Base-by-base conservation (phyloP, 2,329 filamentous ascomycete genomes). In the Hymenoscyphus albidus region DNA sequence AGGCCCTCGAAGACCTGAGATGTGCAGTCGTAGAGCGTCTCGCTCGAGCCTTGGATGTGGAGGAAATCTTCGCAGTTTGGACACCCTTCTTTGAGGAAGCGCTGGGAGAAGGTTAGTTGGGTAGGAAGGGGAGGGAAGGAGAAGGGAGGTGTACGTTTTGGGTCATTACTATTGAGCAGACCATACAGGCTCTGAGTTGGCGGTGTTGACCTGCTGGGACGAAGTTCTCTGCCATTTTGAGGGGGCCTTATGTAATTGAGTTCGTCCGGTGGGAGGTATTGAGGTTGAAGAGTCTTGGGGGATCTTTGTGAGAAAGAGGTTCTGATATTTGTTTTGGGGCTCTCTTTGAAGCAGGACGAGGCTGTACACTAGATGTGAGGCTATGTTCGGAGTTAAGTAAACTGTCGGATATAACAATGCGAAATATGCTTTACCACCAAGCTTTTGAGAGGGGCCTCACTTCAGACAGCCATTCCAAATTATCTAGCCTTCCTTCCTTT, bases 1-100 rank as follows among this genome's bases (percentile, higher is more conserved):
- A 97, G 80, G 58, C 95, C 95, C 77, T 99, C 95, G 76, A 95
- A 99, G 70, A 98, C 93, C 74, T 94, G 91, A 14, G 92, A 97
- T 22, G 95, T 99, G 84, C 93, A 97, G 80, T 93, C 92, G 75
- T 92, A 88, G 74, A 98, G 91, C 68, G 88, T 85, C 67, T 99
- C 95, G 71, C 84, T 81, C 70, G 89, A 90, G 76, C 89, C 88
- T 69, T 86, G 84, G 67, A 98, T 89, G 77, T 92, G 88, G 65
- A 99, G 89, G 77, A 97, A 91, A 59, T 91, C 87, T 76, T 97
- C 94, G 84, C 95, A 99, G 82, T 99, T 99, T 67, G 95, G 95
- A 76, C 95, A 99, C 71, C 95, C 95, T 75, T 91, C 84, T 73
- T 87, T 85, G 73, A 88, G 84, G 83, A 99, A 99, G 77, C 91